Conservation (phyloP, 2,329 filamentous ascomycete species). For the Exophiala lecanii-corni region DNA sequence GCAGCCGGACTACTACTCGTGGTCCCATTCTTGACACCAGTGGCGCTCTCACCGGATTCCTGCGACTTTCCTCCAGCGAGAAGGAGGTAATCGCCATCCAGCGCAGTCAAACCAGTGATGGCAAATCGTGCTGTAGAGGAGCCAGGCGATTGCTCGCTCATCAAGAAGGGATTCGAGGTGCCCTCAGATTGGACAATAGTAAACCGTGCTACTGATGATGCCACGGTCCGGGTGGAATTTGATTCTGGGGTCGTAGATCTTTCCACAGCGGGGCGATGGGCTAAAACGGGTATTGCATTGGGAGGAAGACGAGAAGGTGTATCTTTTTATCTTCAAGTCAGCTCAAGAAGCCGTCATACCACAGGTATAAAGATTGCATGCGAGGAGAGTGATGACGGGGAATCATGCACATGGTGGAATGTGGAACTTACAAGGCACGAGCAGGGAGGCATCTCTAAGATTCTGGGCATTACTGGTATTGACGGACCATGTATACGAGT, state of each 20-base stretch:
- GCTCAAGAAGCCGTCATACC: neutral
- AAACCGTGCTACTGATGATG: neutral
- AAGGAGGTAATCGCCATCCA: neutral
- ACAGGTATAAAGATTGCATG: neutral
- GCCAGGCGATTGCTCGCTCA: neutral
- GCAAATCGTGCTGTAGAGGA: neutral
- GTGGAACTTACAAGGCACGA: neutral
- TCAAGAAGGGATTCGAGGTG: slow-evolving; percentile 1
- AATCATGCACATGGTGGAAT: neutral
- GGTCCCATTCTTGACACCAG: neutral
- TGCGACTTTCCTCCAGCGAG: neutral
- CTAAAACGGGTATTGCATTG: neutral
- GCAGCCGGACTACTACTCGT: neutral
- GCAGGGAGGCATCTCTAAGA: neutral
- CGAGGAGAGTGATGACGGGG: neutral
- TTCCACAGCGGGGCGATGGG: neutral
- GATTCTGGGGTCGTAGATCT: neutral
- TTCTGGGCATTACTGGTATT: neutral
- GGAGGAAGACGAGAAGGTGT: neutral
- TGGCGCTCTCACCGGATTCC: neutral
- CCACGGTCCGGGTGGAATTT: neutral
- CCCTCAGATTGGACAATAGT: neutral
- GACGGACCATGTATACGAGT: neutral
- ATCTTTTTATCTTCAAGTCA: neutral
- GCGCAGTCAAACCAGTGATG: neutral